These are phyloP conservation scores for Zanthoxylum bungeanum DNA, from an alignment of 345 rosid species.

Conservation along the genomic window DNA sequence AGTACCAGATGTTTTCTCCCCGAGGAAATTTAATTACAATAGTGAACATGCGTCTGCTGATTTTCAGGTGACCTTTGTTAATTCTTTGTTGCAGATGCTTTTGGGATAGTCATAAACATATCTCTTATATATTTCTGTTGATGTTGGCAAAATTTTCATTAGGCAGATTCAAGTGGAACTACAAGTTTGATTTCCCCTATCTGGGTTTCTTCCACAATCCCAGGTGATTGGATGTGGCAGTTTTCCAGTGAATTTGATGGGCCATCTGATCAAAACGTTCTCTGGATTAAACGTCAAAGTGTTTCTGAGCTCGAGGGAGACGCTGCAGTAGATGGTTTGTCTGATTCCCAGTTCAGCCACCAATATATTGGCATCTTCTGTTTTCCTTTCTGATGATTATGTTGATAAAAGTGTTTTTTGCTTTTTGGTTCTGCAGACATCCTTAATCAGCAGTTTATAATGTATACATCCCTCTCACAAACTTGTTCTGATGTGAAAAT, in stretches of 20 bases:
- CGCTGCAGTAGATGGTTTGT: slow-evolving; percentile 65
- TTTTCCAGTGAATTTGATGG: slow-evolving; percentile 40
- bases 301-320: slow-evolving; percentile 96
- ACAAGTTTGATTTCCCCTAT: slow-evolving; percentile 41
- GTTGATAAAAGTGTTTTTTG: slow-evolving; percentile 9
- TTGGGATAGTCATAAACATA: neutral
- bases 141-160: slow-evolving; percentile 26
- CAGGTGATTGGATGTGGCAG: slow-evolving; percentile 77
- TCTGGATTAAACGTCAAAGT: slow-evolving; percentile 58
- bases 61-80: slow-evolving; percentile 37
- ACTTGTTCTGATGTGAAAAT: slow-evolving; percentile 66
- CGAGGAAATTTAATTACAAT: slow-evolving; percentile 34
- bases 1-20: slow-evolving; percentile 48
- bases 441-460: slow-evolving; percentile 64
- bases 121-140: slow-evolving; percentile 11
- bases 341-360: slow-evolving; percentile 7
- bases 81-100: slow-evolving; percentile 1
- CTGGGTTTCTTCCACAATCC: slow-evolving; percentile 75
- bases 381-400: slow-evolving; percentile 12
- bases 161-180: slow-evolving; percentile 56
- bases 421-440: slow-evolving; percentile 56
- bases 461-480: slow-evolving; percentile 72
- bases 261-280: slow-evolving; percentile 35
- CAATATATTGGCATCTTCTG: neutral
- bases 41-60: slow-evolving; percentile 30